These are phyloP conservation scores for Phytopythium cucurbitacearum DNA, from an alignment of 352 stramenopile species.

Conservation along the genomic window DNA sequence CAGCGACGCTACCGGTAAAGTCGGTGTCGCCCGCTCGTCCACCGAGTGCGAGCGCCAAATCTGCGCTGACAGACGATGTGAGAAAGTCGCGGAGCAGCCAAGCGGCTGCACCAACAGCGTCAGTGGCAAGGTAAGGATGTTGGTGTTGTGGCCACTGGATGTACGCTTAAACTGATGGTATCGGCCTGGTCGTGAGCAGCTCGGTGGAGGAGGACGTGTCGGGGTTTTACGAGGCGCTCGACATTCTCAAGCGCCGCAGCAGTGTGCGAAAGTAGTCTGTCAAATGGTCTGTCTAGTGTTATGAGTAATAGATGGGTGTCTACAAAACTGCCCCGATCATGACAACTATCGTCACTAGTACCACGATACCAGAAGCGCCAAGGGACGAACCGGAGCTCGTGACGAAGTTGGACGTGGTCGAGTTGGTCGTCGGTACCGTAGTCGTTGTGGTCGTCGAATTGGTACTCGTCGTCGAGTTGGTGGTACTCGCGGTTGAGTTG, in stretches of 20 bases:
- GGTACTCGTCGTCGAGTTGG: too few species aligned
- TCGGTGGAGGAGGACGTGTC: constrained; percentile 73
- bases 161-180: neutral
- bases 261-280: constrained; percentile 20
- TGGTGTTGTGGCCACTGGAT: neutral
- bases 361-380: too few species aligned
- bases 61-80: neutral
- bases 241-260: constrained; percentile 66
- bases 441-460: too few species aligned
- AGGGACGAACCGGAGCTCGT: too few species aligned
- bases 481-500: too few species aligned
- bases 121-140: neutral
- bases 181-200: constrained; percentile 9
- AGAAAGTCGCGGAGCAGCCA: constrained; percentile 7
- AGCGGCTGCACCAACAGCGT: constrained; percentile 6
- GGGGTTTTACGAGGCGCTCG: constrained; percentile 71
- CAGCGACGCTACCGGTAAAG: constrained; percentile 4
- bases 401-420: too few species aligned
- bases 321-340: too few species aligned
- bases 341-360: too few species aligned
- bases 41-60: constrained; percentile 7
- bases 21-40: constrained; percentile 24
- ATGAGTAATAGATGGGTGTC: too few species aligned
- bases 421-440: too few species aligned
- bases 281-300: neutral